These are phyloP conservation scores for Cutaneotrichosporon mucoides DNA, from an alignment of 1,284 basidiomycete genomes.

Conservation along the genomic window DNA sequence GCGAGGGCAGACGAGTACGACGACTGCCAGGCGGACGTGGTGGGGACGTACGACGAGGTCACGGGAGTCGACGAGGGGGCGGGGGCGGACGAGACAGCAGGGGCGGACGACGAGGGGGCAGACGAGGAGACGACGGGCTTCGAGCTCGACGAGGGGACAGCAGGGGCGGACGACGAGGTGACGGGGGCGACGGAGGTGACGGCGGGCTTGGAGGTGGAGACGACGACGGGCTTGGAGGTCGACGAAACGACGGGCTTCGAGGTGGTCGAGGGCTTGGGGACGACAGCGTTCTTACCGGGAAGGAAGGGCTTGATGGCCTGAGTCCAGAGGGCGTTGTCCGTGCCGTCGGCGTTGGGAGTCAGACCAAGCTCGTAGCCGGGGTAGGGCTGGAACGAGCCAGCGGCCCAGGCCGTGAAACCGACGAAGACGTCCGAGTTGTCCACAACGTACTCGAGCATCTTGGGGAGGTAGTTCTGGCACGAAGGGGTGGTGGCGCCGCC, in stretches of 20 bases:
- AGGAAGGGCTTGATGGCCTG: slow-evolving; percentile 36
- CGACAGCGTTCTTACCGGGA: slow-evolving; percentile 18
- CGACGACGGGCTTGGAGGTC: background rate
- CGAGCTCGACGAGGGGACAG: background rate
- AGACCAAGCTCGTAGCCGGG: slow-evolving; percentile 31
- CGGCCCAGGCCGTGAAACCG: slow-evolving; percentile 56
- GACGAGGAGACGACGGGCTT: too few species aligned
- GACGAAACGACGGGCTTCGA: slow-evolving; percentile 1
- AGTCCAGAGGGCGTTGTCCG: slow-evolving; percentile 31
- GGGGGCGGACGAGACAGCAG: too few species aligned
- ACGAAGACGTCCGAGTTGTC: slow-evolving; percentile 52
- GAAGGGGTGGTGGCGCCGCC: slow-evolving; percentile 54
- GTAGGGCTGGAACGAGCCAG: slow-evolving; percentile 31
- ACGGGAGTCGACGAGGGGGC: too few species aligned
- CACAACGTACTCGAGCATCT: slow-evolving; percentile 55
- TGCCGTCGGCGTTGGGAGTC: slow-evolving; percentile 26
- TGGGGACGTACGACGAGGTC: background rate
- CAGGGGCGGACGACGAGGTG: background rate
- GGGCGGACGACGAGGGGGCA: too few species aligned
- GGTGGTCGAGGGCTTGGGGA: background rate
- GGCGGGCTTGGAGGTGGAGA: background rate
- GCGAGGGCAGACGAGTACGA: background rate
- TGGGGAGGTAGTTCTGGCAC: slow-evolving; percentile 37
- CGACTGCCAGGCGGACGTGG: background rate
- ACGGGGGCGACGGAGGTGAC: background rate